Percentiles rank a stretch among this genome's conserved stretches.
These are phyloP conservation scores for Furculomyces boomerangus DNA, from an alignment of 371 early-diverging fungal species.

Conservation along the genomic window DNA sequence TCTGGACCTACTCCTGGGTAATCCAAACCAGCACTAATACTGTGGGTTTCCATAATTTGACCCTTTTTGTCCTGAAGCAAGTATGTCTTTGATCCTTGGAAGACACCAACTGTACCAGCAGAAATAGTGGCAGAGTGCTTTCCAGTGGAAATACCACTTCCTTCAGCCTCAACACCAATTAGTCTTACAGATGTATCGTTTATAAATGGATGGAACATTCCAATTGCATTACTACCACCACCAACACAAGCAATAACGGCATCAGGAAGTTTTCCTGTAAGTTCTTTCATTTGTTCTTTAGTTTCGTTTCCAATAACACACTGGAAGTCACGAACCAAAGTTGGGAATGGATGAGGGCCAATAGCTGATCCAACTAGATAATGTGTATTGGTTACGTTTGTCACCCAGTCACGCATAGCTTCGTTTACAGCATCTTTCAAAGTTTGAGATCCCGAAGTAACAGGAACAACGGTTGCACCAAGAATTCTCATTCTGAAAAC, in stretches of 20 bases:
- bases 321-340: conserved; percentile 92
- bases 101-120: conserved; percentile 77
- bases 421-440: conserved; percentile 97
- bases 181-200: conserved; percentile 62
- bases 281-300: conserved; percentile 58
- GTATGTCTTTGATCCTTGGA: conserved; percentile 90
- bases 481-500: conserved; percentile 90
- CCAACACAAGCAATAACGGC: conserved; percentile 91
- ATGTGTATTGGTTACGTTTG: conserved; percentile 83
- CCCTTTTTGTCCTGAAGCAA: conserved; percentile 84
- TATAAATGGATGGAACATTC: conserved; percentile 90
- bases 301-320: conserved; percentile 79
- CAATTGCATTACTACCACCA: conserved; percentile 90
- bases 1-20: conserved; percentile 97
- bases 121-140: conserved; percentile 81
- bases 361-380: conserved; percentile 94
- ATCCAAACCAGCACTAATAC: conserved; percentile 88
- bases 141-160: conserved; percentile 62
- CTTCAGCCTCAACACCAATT: conserved; percentile 88
- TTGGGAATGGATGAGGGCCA: conserved; percentile 88
- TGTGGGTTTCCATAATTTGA: conserved; percentile 88
- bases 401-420: conserved; percentile 96
- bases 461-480: conserved; percentile 85
- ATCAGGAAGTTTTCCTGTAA: conserved; percentile 74
- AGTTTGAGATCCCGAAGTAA: conserved; percentile 49